A percentile compares a stretch with the other conserved stretches of the same genome.
Evolutionary conservation across 2,329 filamentous ascomycete genomes (phyloP).

Genomic region (Colletotrichum tofieldiae): DNA sequence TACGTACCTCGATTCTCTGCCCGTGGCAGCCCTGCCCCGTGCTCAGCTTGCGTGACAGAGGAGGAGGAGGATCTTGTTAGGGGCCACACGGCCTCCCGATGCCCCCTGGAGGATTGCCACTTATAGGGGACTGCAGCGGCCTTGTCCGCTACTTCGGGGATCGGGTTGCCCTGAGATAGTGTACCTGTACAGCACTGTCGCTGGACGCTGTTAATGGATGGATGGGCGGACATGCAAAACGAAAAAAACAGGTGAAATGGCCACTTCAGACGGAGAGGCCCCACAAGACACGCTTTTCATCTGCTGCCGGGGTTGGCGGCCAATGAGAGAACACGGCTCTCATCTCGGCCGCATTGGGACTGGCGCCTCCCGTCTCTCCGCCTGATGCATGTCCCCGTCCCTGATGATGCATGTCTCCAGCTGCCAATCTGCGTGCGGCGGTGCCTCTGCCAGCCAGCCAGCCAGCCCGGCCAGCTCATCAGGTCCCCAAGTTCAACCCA

Average conservation of each 20-base stretch:
- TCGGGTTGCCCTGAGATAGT: neutral
- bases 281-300: constrained; percentile 32
- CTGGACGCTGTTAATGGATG: neutral
- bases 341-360: neutral
- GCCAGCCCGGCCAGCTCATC: neutral
- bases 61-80: neutral
- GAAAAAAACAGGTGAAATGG: constrained; percentile 2
- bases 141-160: neutral
- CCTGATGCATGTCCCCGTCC: constrained; percentile 28
- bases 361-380: constrained; percentile 19
- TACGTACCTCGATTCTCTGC: neutral
- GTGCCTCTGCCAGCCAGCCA: constrained; percentile 2
- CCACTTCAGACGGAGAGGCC: constrained; percentile 13
- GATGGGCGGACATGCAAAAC: neutral
- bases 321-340: constrained; percentile 16
- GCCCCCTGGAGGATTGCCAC: neutral
- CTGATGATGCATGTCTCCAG: constrained; percentile 40
- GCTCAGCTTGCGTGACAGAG: neutral
- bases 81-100: no score
- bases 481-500: neutral
- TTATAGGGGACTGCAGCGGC: neutral
- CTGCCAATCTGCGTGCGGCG: constrained; percentile 7
- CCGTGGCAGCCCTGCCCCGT: neutral
- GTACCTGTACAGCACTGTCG: no score
- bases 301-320: neutral